Evolutionary conservation across 2,329 filamentous ascomycete species (phyloP).

Genomic region (Akanthomyces muscarius): DNA sequence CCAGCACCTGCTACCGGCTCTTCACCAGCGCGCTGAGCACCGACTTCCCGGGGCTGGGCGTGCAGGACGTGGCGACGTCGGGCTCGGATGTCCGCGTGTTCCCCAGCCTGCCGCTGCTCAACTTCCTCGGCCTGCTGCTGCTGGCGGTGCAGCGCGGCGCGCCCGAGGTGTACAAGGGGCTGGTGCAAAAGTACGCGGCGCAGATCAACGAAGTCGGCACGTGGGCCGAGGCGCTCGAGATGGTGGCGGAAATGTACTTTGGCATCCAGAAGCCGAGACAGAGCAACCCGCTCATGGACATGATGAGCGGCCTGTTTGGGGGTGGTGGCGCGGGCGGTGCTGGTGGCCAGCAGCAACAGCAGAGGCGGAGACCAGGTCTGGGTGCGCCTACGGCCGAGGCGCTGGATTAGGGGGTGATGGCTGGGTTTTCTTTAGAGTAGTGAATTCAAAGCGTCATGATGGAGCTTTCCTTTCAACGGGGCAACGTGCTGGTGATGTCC

Average conservation of each 20-base stretch:
- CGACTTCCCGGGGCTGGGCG: slow-evolving; percentile 53
- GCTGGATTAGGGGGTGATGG: slow-evolving; percentile 44
- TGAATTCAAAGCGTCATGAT: slow-evolving; percentile 14
- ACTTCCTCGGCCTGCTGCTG: slow-evolving; percentile 84
- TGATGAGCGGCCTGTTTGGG: slow-evolving; percentile 95
- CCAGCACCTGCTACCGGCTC: slow-evolving; percentile 74
- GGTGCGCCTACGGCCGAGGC: slow-evolving; percentile 50
- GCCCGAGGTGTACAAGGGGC: slow-evolving; percentile 74
- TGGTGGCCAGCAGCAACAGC: slow-evolving; percentile 31
- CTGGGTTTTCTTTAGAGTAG: slow-evolving; percentile 11
- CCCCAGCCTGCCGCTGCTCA: slow-evolving; percentile 86
- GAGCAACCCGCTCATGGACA: slow-evolving; percentile 90
- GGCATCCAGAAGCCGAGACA: slow-evolving; percentile 82
- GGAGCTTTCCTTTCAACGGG: background rate
- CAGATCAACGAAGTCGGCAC: slow-evolving; percentile 66
- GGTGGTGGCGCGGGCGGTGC: slow-evolving; percentile 58
- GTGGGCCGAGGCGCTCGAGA: slow-evolving; percentile 80
- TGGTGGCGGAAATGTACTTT: slow-evolving; percentile 96
- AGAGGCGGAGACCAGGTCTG: slow-evolving; percentile 38
- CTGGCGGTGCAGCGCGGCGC: slow-evolving; percentile 76
- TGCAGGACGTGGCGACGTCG: slow-evolving; percentile 74
- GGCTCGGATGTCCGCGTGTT: slow-evolving; percentile 69
- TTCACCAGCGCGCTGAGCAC: slow-evolving; percentile 40
- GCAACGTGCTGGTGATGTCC: background rate
- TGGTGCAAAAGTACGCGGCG: slow-evolving; percentile 74